phyloP scores from a whole-genome alignment of 176 grass and related monocot species.

The Oryza brachyantha region DNA sequence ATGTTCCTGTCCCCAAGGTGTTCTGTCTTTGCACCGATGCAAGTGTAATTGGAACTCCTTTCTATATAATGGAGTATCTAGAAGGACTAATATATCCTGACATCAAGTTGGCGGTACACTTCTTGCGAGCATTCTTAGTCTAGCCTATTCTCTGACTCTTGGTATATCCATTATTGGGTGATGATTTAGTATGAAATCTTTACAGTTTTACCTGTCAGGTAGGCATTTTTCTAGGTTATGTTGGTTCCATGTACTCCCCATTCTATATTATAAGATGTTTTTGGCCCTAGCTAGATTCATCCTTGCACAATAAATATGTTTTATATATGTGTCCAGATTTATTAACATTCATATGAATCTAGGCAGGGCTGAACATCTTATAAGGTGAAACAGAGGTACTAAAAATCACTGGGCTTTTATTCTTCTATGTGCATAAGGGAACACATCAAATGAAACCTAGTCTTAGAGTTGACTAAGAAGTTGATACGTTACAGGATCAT shows the following conservation, averaged over 20 bases:
- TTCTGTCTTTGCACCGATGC: conserved; percentile 84
- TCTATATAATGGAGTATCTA: conserved; percentile 92
- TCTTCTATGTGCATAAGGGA: not conserved
- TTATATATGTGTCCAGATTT: no score
- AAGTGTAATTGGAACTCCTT: conserved; percentile 80
- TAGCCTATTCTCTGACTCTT: not conserved
- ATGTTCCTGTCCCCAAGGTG: conserved; percentile 92
- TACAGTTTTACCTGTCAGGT: not conserved
- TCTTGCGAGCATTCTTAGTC: not conserved
- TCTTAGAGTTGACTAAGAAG: not conserved
- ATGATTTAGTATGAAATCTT: not conserved
- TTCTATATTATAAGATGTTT: no score
- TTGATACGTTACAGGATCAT: no score
- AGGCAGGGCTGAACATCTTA: no score
- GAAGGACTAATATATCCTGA: conserved; percentile 82
- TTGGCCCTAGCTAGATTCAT: no score
- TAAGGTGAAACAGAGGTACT: no score
- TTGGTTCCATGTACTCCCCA: not conserved
- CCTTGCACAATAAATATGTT: no score
- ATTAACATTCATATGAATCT: no score
- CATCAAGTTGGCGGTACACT: conserved; percentile 50
- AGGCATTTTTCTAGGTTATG: not conserved
- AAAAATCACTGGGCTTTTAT: not conserved
- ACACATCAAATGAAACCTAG: not conserved
- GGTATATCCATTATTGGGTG: not conserved